phyloP scores from a whole-genome alignment of 768 basidiomycete genomes.

The Macrolepiota albuminosa region DNA sequence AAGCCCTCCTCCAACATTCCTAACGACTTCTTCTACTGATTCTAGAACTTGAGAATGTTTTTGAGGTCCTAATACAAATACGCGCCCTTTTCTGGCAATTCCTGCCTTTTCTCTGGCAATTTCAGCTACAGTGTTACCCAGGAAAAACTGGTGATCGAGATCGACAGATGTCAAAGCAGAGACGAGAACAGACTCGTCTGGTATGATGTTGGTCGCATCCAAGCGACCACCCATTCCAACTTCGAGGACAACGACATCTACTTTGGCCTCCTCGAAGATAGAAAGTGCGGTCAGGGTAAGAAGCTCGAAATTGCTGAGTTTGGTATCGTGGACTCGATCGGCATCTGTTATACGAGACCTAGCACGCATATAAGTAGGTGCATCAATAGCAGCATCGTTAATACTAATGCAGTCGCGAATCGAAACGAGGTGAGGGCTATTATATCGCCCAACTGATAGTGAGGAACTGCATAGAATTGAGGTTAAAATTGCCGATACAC shows the following conservation, averaged over 20 bases:
- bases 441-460: conserved; percentile 76
- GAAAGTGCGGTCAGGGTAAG: conserved; percentile 77
- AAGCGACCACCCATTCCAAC: conserved; percentile 92
- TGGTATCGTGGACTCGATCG: conserved; percentile 36
- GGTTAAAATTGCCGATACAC: conserved; percentile 77
- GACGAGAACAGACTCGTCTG: conserved; percentile 60
- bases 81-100: conserved; percentile 60
- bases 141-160: conserved; percentile 88
- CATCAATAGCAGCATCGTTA: conserved; percentile 48
- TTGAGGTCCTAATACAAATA: conserved; percentile 68
- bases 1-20: conserved; percentile 36
- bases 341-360: conserved; percentile 43
- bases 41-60: conserved; percentile 42
- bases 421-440: conserved; percentile 85
- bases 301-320: conserved; percentile 76
- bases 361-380: conserved; percentile 40
- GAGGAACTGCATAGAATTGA: conserved; percentile 64
- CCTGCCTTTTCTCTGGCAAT: conserved; percentile 84
- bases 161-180: conserved; percentile 87
- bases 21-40: conserved; percentile 40
- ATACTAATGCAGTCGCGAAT: conserved; percentile 75
- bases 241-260: conserved; percentile 86
- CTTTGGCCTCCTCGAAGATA: conserved; percentile 61
- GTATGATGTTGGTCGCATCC: conserved; percentile 92
- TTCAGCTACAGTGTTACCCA: conserved; percentile 68